Base-by-base conservation (phyloP, 768 basidiomycete genomes). In the Lentinula sp. region DNA sequence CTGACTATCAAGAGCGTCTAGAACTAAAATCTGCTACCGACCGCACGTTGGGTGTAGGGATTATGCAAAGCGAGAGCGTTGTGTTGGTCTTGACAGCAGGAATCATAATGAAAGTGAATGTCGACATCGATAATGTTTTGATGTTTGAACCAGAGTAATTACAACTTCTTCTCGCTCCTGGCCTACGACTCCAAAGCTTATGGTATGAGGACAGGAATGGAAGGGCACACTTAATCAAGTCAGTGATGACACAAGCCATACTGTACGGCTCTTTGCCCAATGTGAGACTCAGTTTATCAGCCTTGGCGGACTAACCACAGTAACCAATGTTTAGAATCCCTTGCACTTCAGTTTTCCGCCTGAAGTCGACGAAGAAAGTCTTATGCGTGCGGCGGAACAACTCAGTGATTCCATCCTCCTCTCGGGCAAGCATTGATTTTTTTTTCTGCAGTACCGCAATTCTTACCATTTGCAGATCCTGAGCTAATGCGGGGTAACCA, bases 161-260 rank as follows among this genome's bases (percentile, higher is more conserved):
- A 18, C 37, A 54, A 18, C 36, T 37, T 18, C 6, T 12, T 33
- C 8, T 41, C 35, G 56, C n/a, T 9, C 49, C 43, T 18, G 39
- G n/a, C 33, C 16, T 18, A 6, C 23, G 23, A 35, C 13, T 35
- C 50, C 33, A 49, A 32, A 33, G 50, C 32, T 51, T 10, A 51
- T 15, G 20, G 5, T 39, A 32, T 53, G 57, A 23, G 61, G 50
- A 62, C 57, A 56, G 56, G 56, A 84, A 78, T 60, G 91, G 85
- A 62, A 81, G 76, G 46, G 84, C 87, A 2, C 81, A 82, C 61
- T 74, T 93, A 28, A 83, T 92, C 69, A 88, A 88, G 71, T 86
- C 88, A 8, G 89, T 85, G 28, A 86, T 93, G 85, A 89, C 85
- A 49, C 90, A 93, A 68, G 91, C 90, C 10, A 91, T 93, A 63